Evolutionary conservation across 306 rosid genomes (phyloP).

Genomic region (Neltuma alba): DNA sequence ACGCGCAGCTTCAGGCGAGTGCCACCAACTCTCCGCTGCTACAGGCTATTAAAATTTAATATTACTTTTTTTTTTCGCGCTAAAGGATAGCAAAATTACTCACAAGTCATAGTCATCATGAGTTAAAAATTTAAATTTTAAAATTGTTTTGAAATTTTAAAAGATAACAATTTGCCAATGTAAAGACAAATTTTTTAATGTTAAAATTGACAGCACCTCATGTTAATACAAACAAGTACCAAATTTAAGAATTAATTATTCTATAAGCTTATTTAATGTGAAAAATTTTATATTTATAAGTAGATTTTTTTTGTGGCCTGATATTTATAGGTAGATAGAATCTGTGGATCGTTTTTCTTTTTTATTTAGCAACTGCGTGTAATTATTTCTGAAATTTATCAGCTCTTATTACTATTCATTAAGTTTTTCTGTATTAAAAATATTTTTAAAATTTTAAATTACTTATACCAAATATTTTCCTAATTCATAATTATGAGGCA

Average conservation of each 20-base stretch:
- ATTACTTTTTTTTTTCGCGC: too few species aligned
- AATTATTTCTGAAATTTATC: neutral
- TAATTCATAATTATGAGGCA: neutral
- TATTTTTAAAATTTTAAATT: neutral
- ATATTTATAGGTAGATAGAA: too few species aligned
- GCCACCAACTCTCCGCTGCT: neutral
- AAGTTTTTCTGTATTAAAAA: neutral
- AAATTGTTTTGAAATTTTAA: neutral
- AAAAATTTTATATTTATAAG: too few species aligned
- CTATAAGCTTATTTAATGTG: too few species aligned
- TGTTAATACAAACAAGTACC: too few species aligned
- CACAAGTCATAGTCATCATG: too few species aligned
- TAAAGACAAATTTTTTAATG: neutral
- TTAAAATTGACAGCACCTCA: too few species aligned
- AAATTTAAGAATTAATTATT: too few species aligned
- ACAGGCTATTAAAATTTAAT: neutral
- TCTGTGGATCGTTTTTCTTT: too few species aligned
- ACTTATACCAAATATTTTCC: neutral
- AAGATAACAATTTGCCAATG: neutral
- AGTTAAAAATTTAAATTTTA: too few species aligned
- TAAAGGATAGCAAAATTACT: too few species aligned
- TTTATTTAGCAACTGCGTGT: neutral
- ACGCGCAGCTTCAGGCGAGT: neutral
- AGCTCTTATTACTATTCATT: neutral
- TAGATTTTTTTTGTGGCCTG: too few species aligned